Evolutionary conservation across 164 flowering plant genomes (phyloP).

Genomic region (Magnolia kwangsiensis): DNA sequence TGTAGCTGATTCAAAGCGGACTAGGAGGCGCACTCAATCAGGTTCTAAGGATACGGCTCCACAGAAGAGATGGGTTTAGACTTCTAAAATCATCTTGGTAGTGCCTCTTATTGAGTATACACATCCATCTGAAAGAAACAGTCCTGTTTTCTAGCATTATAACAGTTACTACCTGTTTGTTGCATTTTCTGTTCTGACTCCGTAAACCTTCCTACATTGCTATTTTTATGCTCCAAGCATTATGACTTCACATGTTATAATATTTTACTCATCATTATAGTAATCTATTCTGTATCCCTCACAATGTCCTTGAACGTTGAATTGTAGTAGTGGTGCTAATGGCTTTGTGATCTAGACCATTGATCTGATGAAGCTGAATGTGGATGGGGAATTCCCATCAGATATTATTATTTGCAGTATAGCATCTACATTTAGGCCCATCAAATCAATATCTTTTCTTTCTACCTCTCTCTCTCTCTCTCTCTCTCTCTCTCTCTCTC

Average conservation of each 20-base stretch:
- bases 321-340: not conserved
- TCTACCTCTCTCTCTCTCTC: too few relatives aligned
- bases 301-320: not conserved
- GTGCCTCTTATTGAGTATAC: not conserved
- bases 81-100: not conserved
- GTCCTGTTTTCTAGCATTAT: not conserved
- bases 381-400: too few relatives aligned
- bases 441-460: not conserved
- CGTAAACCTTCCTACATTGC: too few relatives aligned
- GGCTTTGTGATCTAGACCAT: not conserved
- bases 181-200: too few relatives aligned
- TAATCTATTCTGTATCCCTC: not conserved
- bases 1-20: slow-evolving; percentile 31
- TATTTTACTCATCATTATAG: not conserved
- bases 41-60: slow-evolving; percentile 30
- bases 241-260: not conserved
- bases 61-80: slow-evolving; percentile 59
- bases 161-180: not conserved
- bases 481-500: too few relatives aligned
- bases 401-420: too few relatives aligned
- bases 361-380: not conserved
- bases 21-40: slow-evolving; percentile 34
- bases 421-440: not conserved
- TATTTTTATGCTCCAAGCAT: not conserved
- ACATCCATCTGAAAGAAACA: too few relatives aligned